phyloP scores from a whole-genome alignment of 2,329 filamentous ascomycete species.

The Neofusicoccum sp. region DNA sequence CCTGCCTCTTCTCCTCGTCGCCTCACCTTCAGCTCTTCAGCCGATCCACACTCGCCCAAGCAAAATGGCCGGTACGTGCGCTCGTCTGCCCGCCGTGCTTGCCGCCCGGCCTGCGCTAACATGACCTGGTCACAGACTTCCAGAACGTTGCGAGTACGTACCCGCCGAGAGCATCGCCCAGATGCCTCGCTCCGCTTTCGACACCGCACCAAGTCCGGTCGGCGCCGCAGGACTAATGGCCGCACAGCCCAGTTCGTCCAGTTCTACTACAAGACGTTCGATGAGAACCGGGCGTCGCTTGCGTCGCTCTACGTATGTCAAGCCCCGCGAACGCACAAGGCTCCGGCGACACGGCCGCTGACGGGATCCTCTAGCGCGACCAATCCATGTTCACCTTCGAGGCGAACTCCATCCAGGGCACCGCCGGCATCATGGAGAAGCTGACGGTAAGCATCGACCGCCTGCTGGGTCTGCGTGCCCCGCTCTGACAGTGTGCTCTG shows the following conservation, averaged over 20 bases:
- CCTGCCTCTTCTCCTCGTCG: neutral
- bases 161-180: neutral
- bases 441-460: slow-evolving; percentile 61
- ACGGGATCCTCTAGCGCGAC: slow-evolving; percentile 57
- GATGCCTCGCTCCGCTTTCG: neutral
- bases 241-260: slow-evolving; percentile 65
- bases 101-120: neutral
- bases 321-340: neutral
- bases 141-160: slow-evolving; percentile 43
- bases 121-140: slow-evolving; percentile 34
- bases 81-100: neutral
- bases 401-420: slow-evolving; percentile 64
- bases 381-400: slow-evolving; percentile 95
- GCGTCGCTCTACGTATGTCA: slow-evolving; percentile 74
- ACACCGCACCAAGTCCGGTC: neutral
- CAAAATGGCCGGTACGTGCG: slow-evolving; percentile 18
- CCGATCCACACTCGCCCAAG: neutral
- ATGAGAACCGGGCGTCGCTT: slow-evolving; percentile 65
- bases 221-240: neutral
- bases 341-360: neutral
- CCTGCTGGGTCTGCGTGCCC: neutral
- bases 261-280: slow-evolving; percentile 90
- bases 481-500: slow-evolving; percentile 16
- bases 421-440: slow-evolving; percentile 71
- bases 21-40: neutral